These are phyloP conservation scores for Cercospora zeae-maydis DNA, from an alignment of 2,329 filamentous ascomycete genomes.

Conservation along the genomic window DNA sequence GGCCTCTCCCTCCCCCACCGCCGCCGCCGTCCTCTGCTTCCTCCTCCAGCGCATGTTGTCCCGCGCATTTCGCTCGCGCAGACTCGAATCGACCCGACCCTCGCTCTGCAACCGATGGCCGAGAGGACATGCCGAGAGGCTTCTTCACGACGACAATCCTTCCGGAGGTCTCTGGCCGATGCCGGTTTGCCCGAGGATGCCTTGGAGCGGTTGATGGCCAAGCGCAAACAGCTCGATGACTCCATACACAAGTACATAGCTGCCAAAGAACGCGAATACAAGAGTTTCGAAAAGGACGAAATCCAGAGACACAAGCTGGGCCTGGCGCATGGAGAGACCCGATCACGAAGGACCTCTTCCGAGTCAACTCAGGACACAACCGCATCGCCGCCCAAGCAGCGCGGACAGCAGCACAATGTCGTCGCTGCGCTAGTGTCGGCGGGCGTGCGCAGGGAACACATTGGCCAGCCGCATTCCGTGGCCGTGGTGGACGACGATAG, in stretches of 20 bases:
- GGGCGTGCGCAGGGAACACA: constrained; percentile 24
- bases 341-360: constrained; percentile 13
- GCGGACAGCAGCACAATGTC: constrained; percentile 18
- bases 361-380: constrained; percentile 14
- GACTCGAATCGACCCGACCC: background rate
- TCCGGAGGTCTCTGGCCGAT: constrained; percentile 22
- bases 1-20: background rate
- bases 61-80: background rate
- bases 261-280: constrained; percentile 38
- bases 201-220: constrained; percentile 35
- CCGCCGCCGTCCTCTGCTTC: background rate
- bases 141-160: constrained; percentile 22
- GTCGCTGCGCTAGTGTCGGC: constrained; percentile 27
- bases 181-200: constrained; percentile 31
- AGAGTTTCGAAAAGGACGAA: constrained; percentile 37
- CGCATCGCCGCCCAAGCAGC: constrained; percentile 11
- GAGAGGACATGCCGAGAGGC: constrained; percentile 19
- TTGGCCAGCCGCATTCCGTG: constrained; percentile 21
- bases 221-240: constrained; percentile 38
- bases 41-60: background rate
- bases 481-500: constrained; percentile 19
- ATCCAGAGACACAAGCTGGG: constrained; percentile 22
- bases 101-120: constrained; percentile 20
- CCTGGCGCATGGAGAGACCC: constrained; percentile 9
- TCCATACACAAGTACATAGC: constrained; percentile 40